Percentiles rank a stretch among this genome's conserved stretches.
Evolutionary conservation across 108 stramenopile genomes (phyloP).

Genomic region (Skeletonema menzelii): DNA sequence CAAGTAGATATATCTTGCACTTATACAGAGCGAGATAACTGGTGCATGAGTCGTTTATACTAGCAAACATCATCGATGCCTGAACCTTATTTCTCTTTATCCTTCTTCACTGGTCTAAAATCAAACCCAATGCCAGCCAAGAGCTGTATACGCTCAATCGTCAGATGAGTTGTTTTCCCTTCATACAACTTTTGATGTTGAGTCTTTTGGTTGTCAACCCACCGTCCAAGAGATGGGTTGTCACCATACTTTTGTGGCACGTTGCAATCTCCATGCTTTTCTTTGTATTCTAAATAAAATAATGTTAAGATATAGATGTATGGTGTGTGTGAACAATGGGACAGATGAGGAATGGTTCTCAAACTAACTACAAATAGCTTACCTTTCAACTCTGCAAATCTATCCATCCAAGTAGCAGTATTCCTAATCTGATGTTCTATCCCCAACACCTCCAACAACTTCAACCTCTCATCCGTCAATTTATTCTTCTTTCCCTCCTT

Average conservation of each 20-base stretch:
- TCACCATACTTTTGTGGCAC: slow-evolving; percentile 44
- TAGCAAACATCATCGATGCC: too few relatives aligned
- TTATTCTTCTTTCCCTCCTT: slow-evolving; percentile 55
- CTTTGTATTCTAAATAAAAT: slow-evolving; percentile 11
- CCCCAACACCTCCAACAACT: slow-evolving; percentile 30
- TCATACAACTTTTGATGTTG: slow-evolving; percentile 44
- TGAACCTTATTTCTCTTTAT: not conserved
- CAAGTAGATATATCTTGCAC: not conserved
- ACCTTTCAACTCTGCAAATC: slow-evolving; percentile 13
- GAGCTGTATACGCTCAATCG: slow-evolving; percentile 44
- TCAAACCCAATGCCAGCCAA: slow-evolving; percentile 21
- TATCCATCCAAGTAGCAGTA: slow-evolving; percentile 38
- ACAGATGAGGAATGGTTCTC: not conserved
- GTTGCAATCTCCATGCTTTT: slow-evolving; percentile 37
- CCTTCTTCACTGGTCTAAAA: slow-evolving; percentile 1
- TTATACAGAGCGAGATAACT: not conserved
- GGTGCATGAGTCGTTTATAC: not conserved
- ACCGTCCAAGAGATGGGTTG: slow-evolving; percentile 39
- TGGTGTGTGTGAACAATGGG: not conserved
- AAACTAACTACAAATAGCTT: not conserved
- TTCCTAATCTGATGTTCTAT: slow-evolving; percentile 27
- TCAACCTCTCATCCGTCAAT: slow-evolving; percentile 28
- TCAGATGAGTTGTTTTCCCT: slow-evolving; percentile 41
- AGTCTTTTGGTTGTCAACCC: slow-evolving; percentile 49
- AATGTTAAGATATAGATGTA: not conserved